Evolutionary conservation across 2,329 filamentous ascomycete genomes (phyloP), one percentile per base, ranked within the genome.

Genomic region (Phialophora expanda): DNA sequence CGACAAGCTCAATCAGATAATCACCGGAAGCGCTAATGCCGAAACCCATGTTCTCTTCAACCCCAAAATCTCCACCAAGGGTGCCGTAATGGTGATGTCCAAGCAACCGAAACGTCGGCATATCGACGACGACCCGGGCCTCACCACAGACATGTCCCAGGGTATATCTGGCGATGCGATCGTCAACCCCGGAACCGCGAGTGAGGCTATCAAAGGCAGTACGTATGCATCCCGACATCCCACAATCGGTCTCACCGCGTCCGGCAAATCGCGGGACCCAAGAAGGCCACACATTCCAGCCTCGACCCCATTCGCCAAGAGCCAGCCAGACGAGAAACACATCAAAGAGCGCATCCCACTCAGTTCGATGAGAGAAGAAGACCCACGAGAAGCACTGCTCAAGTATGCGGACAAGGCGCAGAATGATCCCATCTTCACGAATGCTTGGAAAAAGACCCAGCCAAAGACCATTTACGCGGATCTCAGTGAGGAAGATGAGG

Each of bases 351-450:
- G 91, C 70, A 96, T 98, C 61, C 92, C 93, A 30, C 84, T 98
- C 12, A 94, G 92, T 69, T 89, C 87, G 69, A 96, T 99, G 92
- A 85, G 96, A 56, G 93, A 99, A 78, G 95, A 99, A 77, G 95
- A 99, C 80, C 95, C 95, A 0, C 84, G 95, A 69, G 95, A 97
- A 78, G 95, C 95, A 54, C 81, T 99, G 74, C 81, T 99, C 66
- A 97, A 96, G 81, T 99, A 98, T 82, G 94, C 93, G 44, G 92
- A 96, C 62, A 89, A 96, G 75, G 93, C 93, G 12, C 88, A 96
- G 78, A 94, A 92, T 76, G 93, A 98, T 76, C 94, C 93, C 0
- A 85, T 97, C 73, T 99, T 98, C 75, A 99, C 95, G 32, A 92
- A 91, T 71, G 95, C 93, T 17, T 99, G 93, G 91, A 90, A 90